phyloP scores from a whole-genome alignment of 352 stramenopile species.

The Peronospora belbahrii region DNA sequence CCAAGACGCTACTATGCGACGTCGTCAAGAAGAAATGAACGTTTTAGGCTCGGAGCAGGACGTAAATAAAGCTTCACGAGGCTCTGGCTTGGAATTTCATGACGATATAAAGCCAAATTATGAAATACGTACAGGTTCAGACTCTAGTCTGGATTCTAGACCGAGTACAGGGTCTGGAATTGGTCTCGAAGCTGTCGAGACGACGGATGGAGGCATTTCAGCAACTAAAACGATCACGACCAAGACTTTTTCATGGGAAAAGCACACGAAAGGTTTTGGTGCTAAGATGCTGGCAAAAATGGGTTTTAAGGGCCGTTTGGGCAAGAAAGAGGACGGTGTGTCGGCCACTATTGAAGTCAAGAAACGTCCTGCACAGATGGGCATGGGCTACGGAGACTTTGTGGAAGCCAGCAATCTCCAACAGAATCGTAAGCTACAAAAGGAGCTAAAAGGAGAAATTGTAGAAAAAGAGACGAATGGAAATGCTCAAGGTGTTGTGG shows the following conservation, averaged over 20 bases:
- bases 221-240: constrained; percentile 3
- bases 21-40: constrained; percentile 23
- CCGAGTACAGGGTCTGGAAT: constrained; percentile 13
- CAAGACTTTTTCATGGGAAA: constrained; percentile 84
- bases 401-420: constrained; percentile 89
- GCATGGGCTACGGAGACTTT: constrained; percentile 91
- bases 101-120: background rate
- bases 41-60: background rate
- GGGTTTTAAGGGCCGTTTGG: constrained; percentile 91
- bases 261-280: constrained; percentile 95
- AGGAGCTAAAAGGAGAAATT: constrained; percentile 82
- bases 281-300: constrained; percentile 95
- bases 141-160: constrained; percentile 12
- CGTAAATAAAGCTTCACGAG: constrained; percentile 4
- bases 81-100: background rate
- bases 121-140: background rate
- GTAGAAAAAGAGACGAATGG: constrained; percentile 24
- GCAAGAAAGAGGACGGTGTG: constrained; percentile 90
- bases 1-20: constrained; percentile 10
- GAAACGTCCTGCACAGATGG: constrained; percentile 87
- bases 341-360: constrained; percentile 91
- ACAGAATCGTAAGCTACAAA: constrained; percentile 88
- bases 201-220: constrained; percentile 2
- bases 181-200: constrained; percentile 1
- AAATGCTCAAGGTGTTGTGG: constrained; percentile 23